A percentile compares a stretch with the other conserved stretches of the same genome.
Conservation (phyloP, 2,329 filamentous ascomycete species). For the Aurifilum marmelostoma region DNA sequence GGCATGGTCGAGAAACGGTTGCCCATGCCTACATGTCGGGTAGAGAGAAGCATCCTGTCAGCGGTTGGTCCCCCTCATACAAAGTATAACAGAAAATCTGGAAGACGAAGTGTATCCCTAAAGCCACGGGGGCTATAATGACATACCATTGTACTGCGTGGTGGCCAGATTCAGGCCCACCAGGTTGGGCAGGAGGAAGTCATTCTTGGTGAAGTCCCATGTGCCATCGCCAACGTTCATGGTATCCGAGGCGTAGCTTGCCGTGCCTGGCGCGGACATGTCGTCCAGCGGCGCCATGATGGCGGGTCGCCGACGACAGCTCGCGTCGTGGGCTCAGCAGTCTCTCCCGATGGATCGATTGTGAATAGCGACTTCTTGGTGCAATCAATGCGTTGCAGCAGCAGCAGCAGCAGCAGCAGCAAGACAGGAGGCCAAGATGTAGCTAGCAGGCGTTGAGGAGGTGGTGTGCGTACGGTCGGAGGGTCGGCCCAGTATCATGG, state of each 20-base stretch:
- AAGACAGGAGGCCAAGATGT: not conserved
- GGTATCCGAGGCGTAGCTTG: conserved; percentile 73
- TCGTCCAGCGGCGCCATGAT: conserved; percentile 63
- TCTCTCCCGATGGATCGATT: not conserved
- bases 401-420: not conserved
- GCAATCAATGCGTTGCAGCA: not conserved
- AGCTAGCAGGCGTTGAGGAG: not conserved
- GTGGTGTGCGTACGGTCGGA: conserved; percentile 2
- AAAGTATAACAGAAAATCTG: no score
- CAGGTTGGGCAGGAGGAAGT: conserved; percentile 77
- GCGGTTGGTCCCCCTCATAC: not conserved
- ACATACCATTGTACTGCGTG: conserved; percentile 80
- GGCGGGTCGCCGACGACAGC: conserved; percentile 43
- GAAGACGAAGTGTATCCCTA: no score
- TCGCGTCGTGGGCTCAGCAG: conserved; percentile 13
- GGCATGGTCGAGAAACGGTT: conserved; percentile 73
- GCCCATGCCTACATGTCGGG: conserved; percentile 67
- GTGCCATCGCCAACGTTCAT: conserved; percentile 81
- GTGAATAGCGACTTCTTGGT: not conserved
- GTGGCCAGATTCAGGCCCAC: conserved; percentile 78
- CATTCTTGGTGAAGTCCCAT: conserved; percentile 78
- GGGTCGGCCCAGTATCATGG: not conserved
- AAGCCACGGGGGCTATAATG: not conserved
- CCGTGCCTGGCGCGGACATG: conserved; percentile 72
- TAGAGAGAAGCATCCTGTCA: conserved; percentile 22